phyloP scores from a whole-genome alignment of 75 land plant species.

The Chamaecyparis obtusa region DNA sequence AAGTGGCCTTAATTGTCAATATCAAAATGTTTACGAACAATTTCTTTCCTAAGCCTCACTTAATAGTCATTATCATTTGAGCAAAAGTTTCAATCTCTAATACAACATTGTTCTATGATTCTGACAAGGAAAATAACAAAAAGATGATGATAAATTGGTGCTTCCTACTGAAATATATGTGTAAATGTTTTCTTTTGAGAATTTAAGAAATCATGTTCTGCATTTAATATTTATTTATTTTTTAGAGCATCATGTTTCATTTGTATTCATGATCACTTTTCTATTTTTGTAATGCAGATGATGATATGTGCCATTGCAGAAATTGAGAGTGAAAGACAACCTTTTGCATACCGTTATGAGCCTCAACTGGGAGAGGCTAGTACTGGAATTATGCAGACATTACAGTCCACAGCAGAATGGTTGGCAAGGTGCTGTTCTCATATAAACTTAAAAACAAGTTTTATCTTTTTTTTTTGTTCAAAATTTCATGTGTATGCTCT shows the following conservation, averaged over 20 bases:
- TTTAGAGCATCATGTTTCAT: not conserved
- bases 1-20: too few species aligned
- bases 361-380: constrained; percentile 56
- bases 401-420: constrained; percentile 79
- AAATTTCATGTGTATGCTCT: not conserved
- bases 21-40: too few species aligned
- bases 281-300: constrained; percentile 35
- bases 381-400: constrained; percentile 78
- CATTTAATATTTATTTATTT: not conserved
- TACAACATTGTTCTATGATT: not conserved
- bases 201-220: not conserved
- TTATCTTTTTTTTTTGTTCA: not conserved
- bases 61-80: too few species aligned
- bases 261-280: not conserved
- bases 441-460: not conserved
- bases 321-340: constrained; percentile 84
- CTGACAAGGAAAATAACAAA: not conserved
- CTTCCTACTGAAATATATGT: not conserved
- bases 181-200: not conserved
- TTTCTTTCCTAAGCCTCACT: too few species aligned
- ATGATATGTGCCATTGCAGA: constrained; percentile 95
- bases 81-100: too few species aligned
- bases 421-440: constrained; percentile 47
- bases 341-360: constrained; percentile 55
- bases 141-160: not conserved